Base-by-base conservation (phyloP, 179 eudicot species). In the Actinidia polygama region DNA sequence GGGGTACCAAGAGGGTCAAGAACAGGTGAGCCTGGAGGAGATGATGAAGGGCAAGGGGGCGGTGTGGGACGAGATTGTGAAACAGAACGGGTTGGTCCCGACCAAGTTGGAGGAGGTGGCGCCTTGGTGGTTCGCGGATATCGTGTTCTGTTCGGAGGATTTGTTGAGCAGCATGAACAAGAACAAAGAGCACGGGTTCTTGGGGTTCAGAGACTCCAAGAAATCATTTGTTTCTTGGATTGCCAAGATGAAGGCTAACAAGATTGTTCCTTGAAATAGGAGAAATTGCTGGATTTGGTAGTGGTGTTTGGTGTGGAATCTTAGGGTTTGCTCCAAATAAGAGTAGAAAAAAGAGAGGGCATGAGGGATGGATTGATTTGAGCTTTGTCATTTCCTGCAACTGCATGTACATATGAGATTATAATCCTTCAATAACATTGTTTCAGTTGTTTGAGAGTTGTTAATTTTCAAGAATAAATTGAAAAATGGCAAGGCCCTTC, bases 201-300 rank as follows among this genome's bases (percentile, higher is more conserved):
- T 75, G 77, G 86, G 86, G 15, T 84, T 80, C 40, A 80, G 83
- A 72, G 53, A 84, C 46, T 49, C 83, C 18, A 74, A 21, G 10
- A 84, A 75, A 12, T 84, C 86, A 3, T 80, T 84, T 49, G 59
- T 75, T 36, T 40, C 40, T 74, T 63, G 50, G 26, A 80, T 84
- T 66, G 73, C 75, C 10, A 75, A 80, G 46, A 75, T 84, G 86
- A 75, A 46, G 44, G 83, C 49, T 47, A 64, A 44, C 50, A 84
- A 46, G 61, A 53, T 80, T 55, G 10, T 84, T 67, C 86, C 81
- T 26, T 84, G 71, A 80, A 16, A 23, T 5, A 30, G 8, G 15
- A 26, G 72, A 2, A 2, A 21, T 10, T 4, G 18, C 3, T 58
- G n/a, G n/a, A n/a, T n/a, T n/a, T n/a, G n/a, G n/a, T n/a, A n/a